These are phyloP conservation scores for Echites panduratus DNA, from an alignment of 257 asterid species.

Conservation along the genomic window DNA sequence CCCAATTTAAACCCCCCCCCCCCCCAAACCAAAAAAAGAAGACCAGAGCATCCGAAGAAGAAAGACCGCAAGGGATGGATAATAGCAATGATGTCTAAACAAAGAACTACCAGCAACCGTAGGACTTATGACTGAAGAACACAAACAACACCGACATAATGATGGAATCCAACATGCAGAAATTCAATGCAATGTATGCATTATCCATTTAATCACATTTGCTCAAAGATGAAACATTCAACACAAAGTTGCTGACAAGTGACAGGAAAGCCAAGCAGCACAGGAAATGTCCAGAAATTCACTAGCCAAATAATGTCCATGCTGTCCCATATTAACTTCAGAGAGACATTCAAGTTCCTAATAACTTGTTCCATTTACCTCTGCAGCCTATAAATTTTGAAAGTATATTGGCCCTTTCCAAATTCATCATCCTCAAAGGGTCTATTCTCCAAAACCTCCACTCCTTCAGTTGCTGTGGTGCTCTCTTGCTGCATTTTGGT, in stretches of 20 bases:
- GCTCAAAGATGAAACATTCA: background rate
- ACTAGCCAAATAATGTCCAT: background rate
- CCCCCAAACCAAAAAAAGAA: background rate
- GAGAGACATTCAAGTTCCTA: background rate
- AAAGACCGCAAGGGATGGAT: background rate
- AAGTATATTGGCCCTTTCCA: slow-evolving; percentile 80
- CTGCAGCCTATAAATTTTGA: slow-evolving; percentile 62
- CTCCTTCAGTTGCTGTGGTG: slow-evolving; percentile 77
- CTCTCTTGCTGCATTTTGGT: slow-evolving; percentile 90
- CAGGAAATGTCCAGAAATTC: background rate
- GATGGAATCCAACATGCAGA: background rate
- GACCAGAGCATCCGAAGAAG: background rate
- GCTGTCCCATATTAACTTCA: background rate
- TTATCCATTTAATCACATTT: background rate
- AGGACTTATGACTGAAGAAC: background rate
- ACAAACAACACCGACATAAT: background rate
- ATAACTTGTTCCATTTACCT: slow-evolving; percentile 38
- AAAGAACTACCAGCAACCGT: background rate
- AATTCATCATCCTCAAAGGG: slow-evolving; percentile 62
- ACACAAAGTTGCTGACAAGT: slow-evolving; percentile 1
- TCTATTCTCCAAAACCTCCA: slow-evolving; percentile 79
- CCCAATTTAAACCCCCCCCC: slow-evolving; percentile 1
- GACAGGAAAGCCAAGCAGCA: background rate
- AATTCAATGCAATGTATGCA: background rate
- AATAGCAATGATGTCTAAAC: background rate